A percentile compares a stretch with the other conserved stretches of the same genome.
Evolutionary conservation across 2,329 filamentous ascomycete species (phyloP).

Genomic region (Blastomyces emzantsi): DNA sequence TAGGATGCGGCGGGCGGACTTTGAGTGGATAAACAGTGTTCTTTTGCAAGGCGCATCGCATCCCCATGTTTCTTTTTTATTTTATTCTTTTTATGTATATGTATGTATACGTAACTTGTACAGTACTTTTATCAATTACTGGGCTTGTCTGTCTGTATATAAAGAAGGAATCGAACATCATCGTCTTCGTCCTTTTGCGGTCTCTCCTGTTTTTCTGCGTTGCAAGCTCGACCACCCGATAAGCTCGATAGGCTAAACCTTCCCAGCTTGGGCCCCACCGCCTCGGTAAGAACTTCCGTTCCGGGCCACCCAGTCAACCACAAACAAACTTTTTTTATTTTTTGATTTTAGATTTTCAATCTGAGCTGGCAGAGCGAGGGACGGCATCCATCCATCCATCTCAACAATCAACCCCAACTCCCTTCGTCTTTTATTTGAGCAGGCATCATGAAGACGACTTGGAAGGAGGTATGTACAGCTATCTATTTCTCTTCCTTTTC

Average conservation of each 20-base stretch:
- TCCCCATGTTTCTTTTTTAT: neutral
- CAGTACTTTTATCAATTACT: neutral
- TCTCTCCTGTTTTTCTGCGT: too few species aligned
- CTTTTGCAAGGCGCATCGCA: neutral
- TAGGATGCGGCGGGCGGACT: neutral
- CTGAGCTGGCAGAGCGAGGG: neutral
- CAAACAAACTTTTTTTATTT: constrained; percentile 6
- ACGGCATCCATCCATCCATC: constrained; percentile 17
- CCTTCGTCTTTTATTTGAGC: constrained; percentile 14
- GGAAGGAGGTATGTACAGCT: constrained; percentile 44
- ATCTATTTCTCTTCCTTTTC: neutral
- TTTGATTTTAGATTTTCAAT: constrained; percentile 13
- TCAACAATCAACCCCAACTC: constrained; percentile 13
- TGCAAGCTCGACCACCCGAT: neutral
- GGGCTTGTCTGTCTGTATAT: neutral
- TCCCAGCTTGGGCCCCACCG: constrained; percentile 12
- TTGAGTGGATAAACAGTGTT: neutral
- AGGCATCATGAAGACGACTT: constrained; percentile 49
- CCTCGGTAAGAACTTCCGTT: constrained; percentile 20
- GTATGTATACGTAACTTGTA: neutral
- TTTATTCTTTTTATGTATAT: neutral
- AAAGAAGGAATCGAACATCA: neutral
- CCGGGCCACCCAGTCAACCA: constrained; percentile 11
- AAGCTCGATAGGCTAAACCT: constrained; percentile 13
- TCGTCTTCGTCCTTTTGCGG: too few species aligned